phyloP scores from a whole-genome alignment of 495 filamentous ascomycete genomes.

The Aspergillus nanangensis region DNA sequence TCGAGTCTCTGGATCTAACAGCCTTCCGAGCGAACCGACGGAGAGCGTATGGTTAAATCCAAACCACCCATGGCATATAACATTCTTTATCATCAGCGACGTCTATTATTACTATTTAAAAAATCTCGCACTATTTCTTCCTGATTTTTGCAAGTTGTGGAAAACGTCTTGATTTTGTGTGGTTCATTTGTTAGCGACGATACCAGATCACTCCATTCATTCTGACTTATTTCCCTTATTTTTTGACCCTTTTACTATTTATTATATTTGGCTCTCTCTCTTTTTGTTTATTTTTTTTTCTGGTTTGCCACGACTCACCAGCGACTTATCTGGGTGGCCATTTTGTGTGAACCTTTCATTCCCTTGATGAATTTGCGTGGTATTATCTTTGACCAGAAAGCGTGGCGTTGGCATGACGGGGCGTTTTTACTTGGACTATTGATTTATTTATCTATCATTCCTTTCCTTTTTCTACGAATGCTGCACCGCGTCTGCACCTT shows the following conservation, averaged over 20 bases:
- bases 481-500: too few species aligned
- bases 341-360: slow-evolving; percentile 1
- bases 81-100: too few species aligned
- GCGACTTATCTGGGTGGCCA: neutral
- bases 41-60: neutral
- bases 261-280: neutral
- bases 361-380: neutral
- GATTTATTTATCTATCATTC: too few species aligned
- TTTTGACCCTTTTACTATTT: neutral
- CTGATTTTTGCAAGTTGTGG: too few species aligned
- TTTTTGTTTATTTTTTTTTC: too few species aligned
- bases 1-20: slow-evolving; percentile 38
- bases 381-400: too few species aligned
- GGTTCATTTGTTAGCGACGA: slow-evolving; percentile 5
- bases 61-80: too few species aligned
- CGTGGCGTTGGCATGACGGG: too few species aligned
- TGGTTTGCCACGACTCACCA: neutral
- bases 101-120: neutral
- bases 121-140: too few species aligned
- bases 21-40: slow-evolving; percentile 35
- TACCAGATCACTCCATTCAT: slow-evolving; percentile 7
- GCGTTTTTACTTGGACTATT: too few species aligned
- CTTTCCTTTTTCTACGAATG: too few species aligned
- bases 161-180: neutral
- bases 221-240: too few species aligned